Evolutionary conservation across 805 yeast species (phyloP).

Genomic region (Metschnikowia santaceciliae): DNA sequence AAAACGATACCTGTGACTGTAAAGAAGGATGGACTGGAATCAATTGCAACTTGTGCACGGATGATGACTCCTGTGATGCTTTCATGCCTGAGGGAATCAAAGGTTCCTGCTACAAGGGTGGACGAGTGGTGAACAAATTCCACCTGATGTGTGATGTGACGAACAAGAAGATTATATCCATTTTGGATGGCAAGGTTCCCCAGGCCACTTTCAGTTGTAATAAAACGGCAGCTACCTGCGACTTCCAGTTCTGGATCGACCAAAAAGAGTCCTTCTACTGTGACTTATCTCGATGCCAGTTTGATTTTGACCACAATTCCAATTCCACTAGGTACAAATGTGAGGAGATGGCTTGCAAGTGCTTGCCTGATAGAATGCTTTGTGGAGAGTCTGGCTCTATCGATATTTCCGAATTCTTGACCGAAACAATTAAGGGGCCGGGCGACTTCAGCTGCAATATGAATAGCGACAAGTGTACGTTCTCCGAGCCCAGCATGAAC

Average conservation of each 20-base stretch:
- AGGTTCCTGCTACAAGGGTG: slow-evolving; percentile 88
- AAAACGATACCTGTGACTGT: slow-evolving; percentile 61
- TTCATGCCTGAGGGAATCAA: slow-evolving; percentile 81
- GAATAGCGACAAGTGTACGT: slow-evolving; percentile 56
- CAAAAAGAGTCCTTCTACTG: slow-evolving; percentile 87
- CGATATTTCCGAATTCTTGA: slow-evolving; percentile 87
- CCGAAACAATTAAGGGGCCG: slow-evolving; percentile 88
- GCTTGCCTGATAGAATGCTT: slow-evolving; percentile 87
- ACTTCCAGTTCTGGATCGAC: slow-evolving; percentile 96
- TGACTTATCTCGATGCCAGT: slow-evolving; percentile 70
- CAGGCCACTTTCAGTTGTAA: slow-evolving; percentile 92
- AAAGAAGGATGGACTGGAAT: slow-evolving; percentile 89
- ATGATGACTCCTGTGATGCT: slow-evolving; percentile 72
- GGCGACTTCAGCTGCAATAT: slow-evolving; percentile 86
- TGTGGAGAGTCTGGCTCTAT: slow-evolving; percentile 95
- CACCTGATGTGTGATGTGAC: slow-evolving; percentile 96
- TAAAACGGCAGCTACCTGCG: slow-evolving; percentile 58
- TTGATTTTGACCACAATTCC: slow-evolving; percentile 53
- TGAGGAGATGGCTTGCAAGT: slow-evolving; percentile 73
- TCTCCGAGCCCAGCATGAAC: slow-evolving; percentile 95
- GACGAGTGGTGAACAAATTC: slow-evolving; percentile 72
- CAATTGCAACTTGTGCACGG: slow-evolving; percentile 82
- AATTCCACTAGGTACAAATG: slow-evolving; percentile 79
- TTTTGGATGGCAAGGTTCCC: slow-evolving; percentile 76
- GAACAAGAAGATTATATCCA: slow-evolving; percentile 75